Base-by-base conservation (phyloP, 2,329 filamentous ascomycete species). In the Paraconiothyrium sp. region DNA sequence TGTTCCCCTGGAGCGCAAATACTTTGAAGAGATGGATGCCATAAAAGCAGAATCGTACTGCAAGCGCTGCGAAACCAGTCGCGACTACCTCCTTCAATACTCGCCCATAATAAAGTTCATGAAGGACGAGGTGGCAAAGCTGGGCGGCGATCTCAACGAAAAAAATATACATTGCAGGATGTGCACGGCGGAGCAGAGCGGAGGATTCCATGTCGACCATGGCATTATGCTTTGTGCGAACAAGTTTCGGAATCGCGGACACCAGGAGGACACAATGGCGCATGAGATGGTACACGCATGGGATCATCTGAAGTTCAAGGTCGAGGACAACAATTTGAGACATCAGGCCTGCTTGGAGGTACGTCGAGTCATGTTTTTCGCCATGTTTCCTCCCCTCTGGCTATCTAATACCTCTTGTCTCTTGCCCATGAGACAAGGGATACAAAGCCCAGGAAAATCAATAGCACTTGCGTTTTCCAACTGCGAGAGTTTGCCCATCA, bases 241-340 rank as follows among this genome's bases (percentile, higher is more conserved):
- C 80, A 90, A 95, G 80, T 88, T 98, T 75, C 84, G 90, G 61
- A 89, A 93, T 75, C 84, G 89, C 60, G 89, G 89, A 35, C 93
- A 97, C 76, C 79, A 97, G 69, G 95, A 99, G 82, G 95, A 99
- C 78, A 97, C 94, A 11, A 83, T 99, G 73, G 90, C 94, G 32
- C 95, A 99, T 79, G 95, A 99, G 82, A 96, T 99, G 93, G 91
- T 99, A 57, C 95, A 99, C 78, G 94, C 94, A 1, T 98, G 93
- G 84, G 95, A 99, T 77, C 91, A 97, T 77, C 76, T 98, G 70
- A 84, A 94, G 66, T 99, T 93, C 84, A 95, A 97, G 80, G 89
- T 97, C 48, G 90, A 98, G 75, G 92, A 91, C 83, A 79, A 83
- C n/a, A 88, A 92, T 77, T 77, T 99, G 79, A 89, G 90, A 77